These are phyloP conservation scores for Arabidopsis hybrid DNA, from an alignment of 441 rosid species.

Conservation along the genomic window DNA sequence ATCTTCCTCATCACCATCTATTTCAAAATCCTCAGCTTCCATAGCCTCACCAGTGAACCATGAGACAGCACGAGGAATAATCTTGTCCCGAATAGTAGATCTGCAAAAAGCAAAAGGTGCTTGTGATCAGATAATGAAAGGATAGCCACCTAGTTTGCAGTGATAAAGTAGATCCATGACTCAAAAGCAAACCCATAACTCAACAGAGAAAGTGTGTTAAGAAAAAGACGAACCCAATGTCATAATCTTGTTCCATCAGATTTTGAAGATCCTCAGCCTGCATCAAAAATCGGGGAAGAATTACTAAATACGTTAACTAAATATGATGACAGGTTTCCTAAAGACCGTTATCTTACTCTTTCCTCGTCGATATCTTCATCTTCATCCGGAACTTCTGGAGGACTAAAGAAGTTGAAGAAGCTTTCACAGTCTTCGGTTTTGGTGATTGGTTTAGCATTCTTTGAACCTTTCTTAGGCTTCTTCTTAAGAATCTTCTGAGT, in stretches of 20 bases:
- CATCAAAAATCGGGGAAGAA: constrained; percentile 21
- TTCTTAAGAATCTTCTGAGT: constrained; percentile 78
- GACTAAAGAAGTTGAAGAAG: constrained; percentile 87
- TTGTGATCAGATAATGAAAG: background rate
- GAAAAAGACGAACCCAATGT: constrained; percentile 62
- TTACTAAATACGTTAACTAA: background rate
- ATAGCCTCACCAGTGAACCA: constrained; percentile 92
- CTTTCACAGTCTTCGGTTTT: constrained; percentile 81
- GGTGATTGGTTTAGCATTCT: constrained; percentile 74
- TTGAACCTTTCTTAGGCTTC: constrained; percentile 80
- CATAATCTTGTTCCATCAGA: constrained; percentile 90
- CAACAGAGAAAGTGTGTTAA: constrained; percentile 1
- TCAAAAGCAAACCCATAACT: background rate
- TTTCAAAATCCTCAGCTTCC: constrained; percentile 56
- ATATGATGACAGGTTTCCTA: background rate
- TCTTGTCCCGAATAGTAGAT: constrained; percentile 78
- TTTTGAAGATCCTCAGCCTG: constrained; percentile 89
- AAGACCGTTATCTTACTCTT: constrained; percentile 51
- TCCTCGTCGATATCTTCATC: constrained; percentile 88
- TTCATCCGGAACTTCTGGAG: constrained; percentile 86
- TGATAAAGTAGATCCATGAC: constrained; percentile 2
- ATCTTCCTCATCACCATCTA: constrained; percentile 62
- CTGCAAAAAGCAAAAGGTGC: constrained; percentile 45
- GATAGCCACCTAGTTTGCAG: background rate
- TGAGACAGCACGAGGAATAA: constrained; percentile 85